Conservation (phyloP, 1,284 basidiomycete species). For the Pseudozyma pruni region DNA sequence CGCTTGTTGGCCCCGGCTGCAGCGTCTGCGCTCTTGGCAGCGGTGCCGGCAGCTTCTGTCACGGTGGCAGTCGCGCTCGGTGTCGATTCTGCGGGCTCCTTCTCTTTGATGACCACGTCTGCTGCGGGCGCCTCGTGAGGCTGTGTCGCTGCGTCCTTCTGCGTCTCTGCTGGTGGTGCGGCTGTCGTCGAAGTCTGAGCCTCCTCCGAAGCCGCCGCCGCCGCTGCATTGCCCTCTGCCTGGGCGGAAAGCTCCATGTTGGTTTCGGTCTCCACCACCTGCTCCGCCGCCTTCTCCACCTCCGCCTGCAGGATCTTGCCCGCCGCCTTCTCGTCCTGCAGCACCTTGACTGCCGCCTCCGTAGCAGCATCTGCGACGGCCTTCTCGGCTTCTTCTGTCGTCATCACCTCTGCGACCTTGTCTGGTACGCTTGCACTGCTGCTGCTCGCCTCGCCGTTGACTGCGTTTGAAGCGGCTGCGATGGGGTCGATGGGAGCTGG, state of each 20-base stretch:
- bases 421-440: neutral
- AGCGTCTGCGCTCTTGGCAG: neutral
- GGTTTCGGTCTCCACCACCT: conserved; percentile 35
- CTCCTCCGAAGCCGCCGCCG: neutral
- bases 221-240: conserved; percentile 22
- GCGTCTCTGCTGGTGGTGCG: neutral
- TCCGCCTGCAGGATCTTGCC: conserved; percentile 12
- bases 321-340: conserved; percentile 28
- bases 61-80: neutral
- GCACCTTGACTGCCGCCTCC: conserved; percentile 38
- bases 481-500: neutral
- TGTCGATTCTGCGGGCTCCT: conserved; percentile 8
- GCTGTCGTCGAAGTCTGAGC: neutral
- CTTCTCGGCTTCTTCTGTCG: conserved; percentile 43
- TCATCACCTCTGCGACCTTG: conserved; percentile 13
- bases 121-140: conserved; percentile 23
- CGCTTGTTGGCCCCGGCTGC: conserved; percentile 20
- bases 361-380: conserved; percentile 36
- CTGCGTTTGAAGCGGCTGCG: neutral
- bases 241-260: conserved; percentile 35
- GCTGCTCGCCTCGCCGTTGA: neutral
- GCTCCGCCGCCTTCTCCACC: conserved; percentile 30
- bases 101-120: conserved; percentile 40
- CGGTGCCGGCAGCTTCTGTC: neutral
- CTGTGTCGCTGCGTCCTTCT: neutral